Conservation (phyloP, 805 yeast genomes). For the Kazachstania taianensis region DNA sequence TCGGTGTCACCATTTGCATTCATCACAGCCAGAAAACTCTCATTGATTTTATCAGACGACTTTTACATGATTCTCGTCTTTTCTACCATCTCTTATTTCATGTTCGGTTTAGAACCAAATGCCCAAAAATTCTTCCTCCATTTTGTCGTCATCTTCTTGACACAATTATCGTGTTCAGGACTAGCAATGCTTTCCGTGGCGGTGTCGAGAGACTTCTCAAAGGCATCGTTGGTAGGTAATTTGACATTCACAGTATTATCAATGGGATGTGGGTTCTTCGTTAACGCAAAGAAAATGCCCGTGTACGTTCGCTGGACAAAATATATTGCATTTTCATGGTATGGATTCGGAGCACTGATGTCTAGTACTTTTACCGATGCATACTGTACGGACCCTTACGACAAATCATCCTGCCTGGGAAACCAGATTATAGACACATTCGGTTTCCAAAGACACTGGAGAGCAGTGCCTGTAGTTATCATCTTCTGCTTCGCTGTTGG, state of each 20-base stretch:
- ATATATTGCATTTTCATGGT: constrained; percentile 69
- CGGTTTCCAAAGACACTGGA: constrained; percentile 61
- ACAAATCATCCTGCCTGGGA: constrained; percentile 30
- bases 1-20: constrained; percentile 60
- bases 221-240: constrained; percentile 53
- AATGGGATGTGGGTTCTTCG: constrained; percentile 73
- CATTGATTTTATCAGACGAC: constrained; percentile 62
- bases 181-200: constrained; percentile 35
- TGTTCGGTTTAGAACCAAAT: constrained; percentile 58
- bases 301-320: constrained; percentile 82
- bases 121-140: constrained; percentile 49
- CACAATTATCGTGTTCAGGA: constrained; percentile 34
- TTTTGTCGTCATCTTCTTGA: constrained; percentile 48
- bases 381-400: constrained; percentile 45
- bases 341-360: constrained; percentile 57
- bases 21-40: constrained; percentile 51
- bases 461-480: constrained; percentile 51
- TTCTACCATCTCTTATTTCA: constrained; percentile 56
- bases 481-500: constrained; percentile 50
- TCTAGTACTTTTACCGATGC: constrained; percentile 54
- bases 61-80: constrained; percentile 49
- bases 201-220: constrained; percentile 48
- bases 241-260: constrained; percentile 60
- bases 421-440: constrained; percentile 41
- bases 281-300: constrained; percentile 63